phyloP scores from a whole-genome alignment of 1,284 basidiomycete species.

The Ganoderma leucocontextum region DNA sequence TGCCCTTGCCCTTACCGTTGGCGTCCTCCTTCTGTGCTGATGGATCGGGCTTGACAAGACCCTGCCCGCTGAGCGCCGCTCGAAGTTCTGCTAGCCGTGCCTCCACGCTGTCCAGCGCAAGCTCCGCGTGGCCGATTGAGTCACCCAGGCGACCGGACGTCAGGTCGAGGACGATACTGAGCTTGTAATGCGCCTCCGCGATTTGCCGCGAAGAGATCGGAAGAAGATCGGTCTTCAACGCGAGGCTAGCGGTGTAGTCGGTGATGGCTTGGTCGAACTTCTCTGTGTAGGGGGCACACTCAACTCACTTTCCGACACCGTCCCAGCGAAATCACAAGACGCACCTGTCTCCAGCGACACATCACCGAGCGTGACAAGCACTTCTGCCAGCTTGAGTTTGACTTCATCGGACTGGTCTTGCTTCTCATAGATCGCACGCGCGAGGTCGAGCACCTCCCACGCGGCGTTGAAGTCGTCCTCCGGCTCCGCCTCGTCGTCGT shows the following conservation, averaged over 20 bases:
- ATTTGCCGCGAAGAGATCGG: slow-evolving; percentile 85
- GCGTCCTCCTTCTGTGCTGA: slow-evolving; percentile 47
- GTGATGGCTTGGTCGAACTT: slow-evolving; percentile 92
- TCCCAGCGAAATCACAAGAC: slow-evolving; percentile 30
- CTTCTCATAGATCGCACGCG: slow-evolving; percentile 83
- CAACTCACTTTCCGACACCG: background rate
- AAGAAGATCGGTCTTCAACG: slow-evolving; percentile 75
- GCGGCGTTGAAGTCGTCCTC: slow-evolving; percentile 96
- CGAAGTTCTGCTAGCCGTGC: slow-evolving; percentile 72
- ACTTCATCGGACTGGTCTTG: slow-evolving; percentile 64
- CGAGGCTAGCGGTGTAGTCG: slow-evolving; percentile 81
- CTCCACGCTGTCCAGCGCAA: slow-evolving; percentile 80
- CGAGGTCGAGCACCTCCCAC: slow-evolving; percentile 92
- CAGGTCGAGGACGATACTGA: slow-evolving; percentile 89
- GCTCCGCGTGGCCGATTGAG: slow-evolving; percentile 81
- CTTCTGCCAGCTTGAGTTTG: slow-evolving; percentile 83
- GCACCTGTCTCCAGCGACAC: slow-evolving; percentile 90
- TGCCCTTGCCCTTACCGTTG: slow-evolving; percentile 69
- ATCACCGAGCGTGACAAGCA: slow-evolving; percentile 85
- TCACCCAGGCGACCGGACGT: slow-evolving; percentile 82
- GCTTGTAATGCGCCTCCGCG: slow-evolving; percentile 90
- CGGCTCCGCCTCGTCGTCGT: slow-evolving; percentile 73
- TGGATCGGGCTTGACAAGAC: slow-evolving; percentile 37
- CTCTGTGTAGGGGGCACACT: slow-evolving; percentile 56
- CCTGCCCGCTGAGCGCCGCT: slow-evolving; percentile 56